phyloP scores from a whole-genome alignment of 2,329 filamentous ascomycete genomes.

The Fusarium sacchari region DNA sequence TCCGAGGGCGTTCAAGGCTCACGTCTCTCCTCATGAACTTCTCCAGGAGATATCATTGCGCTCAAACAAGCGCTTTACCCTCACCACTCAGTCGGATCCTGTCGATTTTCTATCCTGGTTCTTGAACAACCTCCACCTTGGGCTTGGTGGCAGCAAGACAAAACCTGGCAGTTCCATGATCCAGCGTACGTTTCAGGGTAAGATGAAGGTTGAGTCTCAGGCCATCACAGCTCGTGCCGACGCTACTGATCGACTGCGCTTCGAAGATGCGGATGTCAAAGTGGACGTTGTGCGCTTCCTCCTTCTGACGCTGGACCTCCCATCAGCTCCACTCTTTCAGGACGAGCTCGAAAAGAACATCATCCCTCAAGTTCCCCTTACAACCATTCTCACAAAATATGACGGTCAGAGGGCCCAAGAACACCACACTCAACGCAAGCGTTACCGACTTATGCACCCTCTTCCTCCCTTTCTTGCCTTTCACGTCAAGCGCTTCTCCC shows the following conservation, averaged over 20 bases:
- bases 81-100: slow-evolving; percentile 91
- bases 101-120: slow-evolving; percentile 98
- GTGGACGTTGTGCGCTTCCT: slow-evolving; percentile 83
- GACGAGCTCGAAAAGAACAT: slow-evolving; percentile 95
- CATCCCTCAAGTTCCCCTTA: slow-evolving; percentile 90
- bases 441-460: slow-evolving; percentile 89
- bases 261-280: slow-evolving; percentile 88
- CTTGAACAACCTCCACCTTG: slow-evolving; percentile 92
- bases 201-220: slow-evolving; percentile 91
- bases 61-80: slow-evolving; percentile 91
- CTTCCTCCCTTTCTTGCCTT: slow-evolving; percentile 91
- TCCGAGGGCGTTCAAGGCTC: slow-evolving; percentile 91
- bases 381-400: slow-evolving; percentile 88
- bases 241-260: slow-evolving; percentile 85
- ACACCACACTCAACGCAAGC: slow-evolving; percentile 85
- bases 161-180: slow-evolving; percentile 87
- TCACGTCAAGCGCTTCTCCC: slow-evolving; percentile 96
- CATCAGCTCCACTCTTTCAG: slow-evolving; percentile 92
- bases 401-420: slow-evolving; percentile 90
- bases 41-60: slow-evolving; percentile 92
- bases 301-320: slow-evolving; percentile 92
- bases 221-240: slow-evolving; percentile 92
- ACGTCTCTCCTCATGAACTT: slow-evolving; percentile 96
- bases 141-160: slow-evolving; percentile 87
- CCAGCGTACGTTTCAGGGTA: slow-evolving; percentile 93